Evolutionary conservation across 805 yeast species (phyloP), one percentile per base, ranked within the genome.

Genomic region (Kodamaea hsintzibuensis): DNA sequence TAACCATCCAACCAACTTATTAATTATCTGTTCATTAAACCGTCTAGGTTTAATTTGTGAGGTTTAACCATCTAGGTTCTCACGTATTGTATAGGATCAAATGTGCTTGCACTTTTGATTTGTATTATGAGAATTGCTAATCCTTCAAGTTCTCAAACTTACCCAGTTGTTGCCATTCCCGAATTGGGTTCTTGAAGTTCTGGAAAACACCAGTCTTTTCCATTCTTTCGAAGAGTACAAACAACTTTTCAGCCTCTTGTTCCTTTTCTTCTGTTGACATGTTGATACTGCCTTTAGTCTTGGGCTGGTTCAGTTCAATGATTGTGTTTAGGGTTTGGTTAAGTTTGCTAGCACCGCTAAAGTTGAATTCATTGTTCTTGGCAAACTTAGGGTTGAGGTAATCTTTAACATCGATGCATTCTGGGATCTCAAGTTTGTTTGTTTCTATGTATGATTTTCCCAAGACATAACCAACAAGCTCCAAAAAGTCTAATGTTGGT

Each of bases 191-290:
- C 49, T 68, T 65, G 47, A 73, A 73, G 18, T 61, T 59, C 39
- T 72, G 65, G 52, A 77, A 67, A 1, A 68, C 64, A 2, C 76
- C 73, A 44, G 65, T 63, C 48, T 64, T 66, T 55, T 70, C 75
- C 66, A 74, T 69, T 58, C 79, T 60, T 45, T 74, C 79, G 55
- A 77, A 75, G 6, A 75, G 50, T 3, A 65, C 69, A 60, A 74
- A 77, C 53, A 77, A 57, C 55, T 74, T 67, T 51, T 77, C 81
- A 2, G 81, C 81, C 56, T 77, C 81, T 7, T 58, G 59, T 56
- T 71, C 77, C 59, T 77, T 76, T 53, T 77, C 81, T 49, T 72
- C 78, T 7, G 68, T 68, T 1, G 77, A 68, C 70, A 76, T 67
- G 1, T 63, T 68, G 25, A 22, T 16, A 19, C 47, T 13, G 5